phyloP scores from a whole-genome alignment of 2,329 filamentous ascomycete genomes.

The Colletotrichum sp. region DNA sequence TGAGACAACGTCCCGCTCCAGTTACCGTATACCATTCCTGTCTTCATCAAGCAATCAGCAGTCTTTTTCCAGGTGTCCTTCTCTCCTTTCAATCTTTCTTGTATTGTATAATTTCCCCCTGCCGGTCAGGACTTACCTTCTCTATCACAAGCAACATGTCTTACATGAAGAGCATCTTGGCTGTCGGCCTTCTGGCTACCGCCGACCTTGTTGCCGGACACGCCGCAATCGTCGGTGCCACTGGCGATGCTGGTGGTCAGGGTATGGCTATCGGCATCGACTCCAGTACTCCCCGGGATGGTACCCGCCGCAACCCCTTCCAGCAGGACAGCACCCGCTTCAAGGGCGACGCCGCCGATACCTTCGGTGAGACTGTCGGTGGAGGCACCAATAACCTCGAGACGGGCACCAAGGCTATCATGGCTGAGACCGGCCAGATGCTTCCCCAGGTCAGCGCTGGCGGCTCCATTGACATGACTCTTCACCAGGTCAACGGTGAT shows the following conservation, averaged over 20 bases:
- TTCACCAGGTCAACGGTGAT: slow-evolving; percentile 72
- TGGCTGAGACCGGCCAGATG: slow-evolving; percentile 58
- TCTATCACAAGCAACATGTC: slow-evolving; percentile 28
- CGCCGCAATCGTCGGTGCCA: slow-evolving; percentile 62
- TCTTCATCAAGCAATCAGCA: slow-evolving; percentile 7
- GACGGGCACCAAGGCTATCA: slow-evolving; percentile 60
- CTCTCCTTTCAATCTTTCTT: slow-evolving; percentile 15
- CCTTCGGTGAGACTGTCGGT: slow-evolving; percentile 63
- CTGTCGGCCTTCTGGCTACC: slow-evolving; percentile 56
- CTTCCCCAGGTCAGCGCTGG: slow-evolving; percentile 66
- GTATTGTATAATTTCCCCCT: slow-evolving; percentile 17
- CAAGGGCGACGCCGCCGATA: slow-evolving; percentile 54
- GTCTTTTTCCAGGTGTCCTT: not conserved
- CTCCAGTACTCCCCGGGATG: slow-evolving; percentile 63
- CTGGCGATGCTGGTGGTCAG: slow-evolving; percentile 61
- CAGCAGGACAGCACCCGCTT: slow-evolving; percentile 70
- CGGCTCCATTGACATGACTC: slow-evolving; percentile 63
- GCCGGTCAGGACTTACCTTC: slow-evolving; percentile 20
- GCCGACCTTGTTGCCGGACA: slow-evolving; percentile 64
- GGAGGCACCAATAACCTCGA: slow-evolving; percentile 62
- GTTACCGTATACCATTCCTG: too few relatives aligned
- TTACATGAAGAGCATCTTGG: slow-evolving; percentile 34
- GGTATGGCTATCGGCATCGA: slow-evolving; percentile 59
- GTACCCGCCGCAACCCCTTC: slow-evolving; percentile 64
- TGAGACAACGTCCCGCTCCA: not conserved